Conservation (phyloP, 176 grass and related monocot species). For the Leersia perrieri region DNA sequence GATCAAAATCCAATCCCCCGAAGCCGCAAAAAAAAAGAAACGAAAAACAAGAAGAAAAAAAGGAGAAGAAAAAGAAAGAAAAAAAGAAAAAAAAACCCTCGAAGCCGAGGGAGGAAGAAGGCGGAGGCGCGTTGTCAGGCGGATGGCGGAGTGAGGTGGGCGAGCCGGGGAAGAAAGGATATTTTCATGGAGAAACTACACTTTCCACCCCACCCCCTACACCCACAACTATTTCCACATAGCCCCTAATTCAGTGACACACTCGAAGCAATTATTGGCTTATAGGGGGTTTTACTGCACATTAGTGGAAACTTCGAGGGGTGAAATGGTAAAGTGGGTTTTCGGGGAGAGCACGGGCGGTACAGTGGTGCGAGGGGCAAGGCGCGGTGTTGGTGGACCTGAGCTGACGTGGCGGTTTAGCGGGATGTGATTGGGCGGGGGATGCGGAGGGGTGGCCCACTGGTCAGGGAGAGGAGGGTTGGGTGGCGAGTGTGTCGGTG, state of each 20-base stretch:
- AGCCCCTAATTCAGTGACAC: fast-evolving
- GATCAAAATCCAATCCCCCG: slow-evolving; percentile 2
- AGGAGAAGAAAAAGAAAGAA: background rate
- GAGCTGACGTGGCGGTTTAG: background rate
- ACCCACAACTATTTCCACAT: fast-evolving
- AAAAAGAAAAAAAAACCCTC: slow-evolving; percentile 31
- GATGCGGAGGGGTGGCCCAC: background rate
- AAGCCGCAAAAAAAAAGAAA: background rate
- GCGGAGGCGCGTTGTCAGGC: background rate
- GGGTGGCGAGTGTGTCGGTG: background rate
- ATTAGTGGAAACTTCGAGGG: fast-evolving
- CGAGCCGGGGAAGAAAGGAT: slow-evolving; percentile 25
- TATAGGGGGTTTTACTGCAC: no score
- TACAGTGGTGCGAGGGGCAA: background rate
- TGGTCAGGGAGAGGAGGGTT: fast-evolving
- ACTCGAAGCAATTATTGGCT: background rate
- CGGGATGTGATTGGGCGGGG: background rate
- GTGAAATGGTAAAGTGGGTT: background rate
- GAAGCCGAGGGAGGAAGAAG: slow-evolving; percentile 26
- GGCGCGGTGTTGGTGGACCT: background rate
- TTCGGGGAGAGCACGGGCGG: background rate
- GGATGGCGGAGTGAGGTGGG: background rate
- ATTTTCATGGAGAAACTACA: background rate
- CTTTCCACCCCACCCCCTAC: fast-evolving
- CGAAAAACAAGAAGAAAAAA: slow-evolving; percentile 26